Evolutionary conservation across 2,329 filamentous ascomycete species (phyloP), one percentile per base, ranked within the genome.

Genomic region (Verticillium nubilum): DNA sequence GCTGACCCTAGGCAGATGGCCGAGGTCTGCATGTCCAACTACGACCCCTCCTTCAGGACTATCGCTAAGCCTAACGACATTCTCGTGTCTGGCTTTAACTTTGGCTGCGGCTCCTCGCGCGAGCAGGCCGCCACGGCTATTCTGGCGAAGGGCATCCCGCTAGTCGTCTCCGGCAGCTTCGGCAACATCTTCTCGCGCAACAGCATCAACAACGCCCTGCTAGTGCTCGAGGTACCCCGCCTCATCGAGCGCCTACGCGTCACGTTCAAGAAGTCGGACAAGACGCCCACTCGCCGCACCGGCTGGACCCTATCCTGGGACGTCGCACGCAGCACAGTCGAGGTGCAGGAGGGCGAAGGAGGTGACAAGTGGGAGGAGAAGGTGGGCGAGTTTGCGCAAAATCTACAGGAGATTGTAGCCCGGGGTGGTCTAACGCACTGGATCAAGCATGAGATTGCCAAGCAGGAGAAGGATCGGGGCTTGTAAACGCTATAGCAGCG

Each of bases 91-190:
- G 92, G 92, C 29, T 95, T 87, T 78, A 96, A 96, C 78, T 97
- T 97, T 69, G 94, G 94, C 54, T 92, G 87, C 65, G 92, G 92
- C n/a, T 86, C 80, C 59, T 91, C 87, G 1, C 80, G 93, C 59
- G 93, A 97, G 73, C 91, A 97, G 73, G 92, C 92, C 5, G 93
- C 93, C 0, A 97, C 94, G 0, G 89, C 92, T 0, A 89, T 96
- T 59, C 79, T 96, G 1, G 91, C 92, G 15, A 91, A 88, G 74
- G 74, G 88, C 65, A 93, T 96, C 61, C 89, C 88, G 0, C 83
- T 96, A 2, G 90, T 96, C 1, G 86, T 96, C 0, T 82, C 89
- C 0, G 90, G 89, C 54, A 92, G 87, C 74, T 93, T 96, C 68
- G 86, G 88, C 59, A 95, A 92, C 75, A 96, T 94, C 71, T 96